These are phyloP conservation scores for Saturnispora quitensis DNA, from an alignment of 805 yeast species.

Conservation along the genomic window DNA sequence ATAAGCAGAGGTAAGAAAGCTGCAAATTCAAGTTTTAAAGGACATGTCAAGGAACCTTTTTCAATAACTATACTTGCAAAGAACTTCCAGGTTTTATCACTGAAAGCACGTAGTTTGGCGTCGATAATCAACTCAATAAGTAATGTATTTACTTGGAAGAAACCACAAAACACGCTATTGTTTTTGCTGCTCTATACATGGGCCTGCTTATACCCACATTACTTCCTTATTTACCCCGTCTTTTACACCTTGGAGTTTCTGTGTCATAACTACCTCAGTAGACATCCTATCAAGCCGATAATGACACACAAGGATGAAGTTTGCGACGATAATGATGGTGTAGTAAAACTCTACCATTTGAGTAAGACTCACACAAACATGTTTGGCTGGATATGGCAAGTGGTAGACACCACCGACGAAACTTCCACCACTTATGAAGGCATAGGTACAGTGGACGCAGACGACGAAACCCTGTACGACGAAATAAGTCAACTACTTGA, in stretches of 20 bases:
- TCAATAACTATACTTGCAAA: slow-evolving; percentile 48
- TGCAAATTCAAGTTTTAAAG: background rate
- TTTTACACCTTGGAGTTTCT: slow-evolving; percentile 47
- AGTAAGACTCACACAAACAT: slow-evolving; percentile 8
- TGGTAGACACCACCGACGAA: slow-evolving; percentile 11
- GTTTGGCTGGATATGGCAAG: slow-evolving; percentile 13
- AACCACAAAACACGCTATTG: slow-evolving; percentile 60
- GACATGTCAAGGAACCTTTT: slow-evolving; percentile 20
- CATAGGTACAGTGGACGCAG: background rate
- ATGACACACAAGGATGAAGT: slow-evolving; percentile 29
- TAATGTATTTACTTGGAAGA: slow-evolving; percentile 49
- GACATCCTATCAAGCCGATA: slow-evolving; percentile 50
- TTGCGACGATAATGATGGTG: slow-evolving; percentile 2
- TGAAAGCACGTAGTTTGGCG: slow-evolving; percentile 44
- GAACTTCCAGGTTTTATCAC: slow-evolving; percentile 50
- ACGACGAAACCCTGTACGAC: background rate
- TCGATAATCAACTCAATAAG: background rate
- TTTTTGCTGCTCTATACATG: slow-evolving; percentile 52
- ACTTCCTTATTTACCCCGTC: slow-evolving; percentile 56
- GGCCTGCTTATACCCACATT: slow-evolving; percentile 62
- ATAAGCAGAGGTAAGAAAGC: background rate
- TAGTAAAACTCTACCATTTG: slow-evolving; percentile 4
- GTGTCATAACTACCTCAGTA: slow-evolving; percentile 58
- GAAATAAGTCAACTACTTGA: slow-evolving; percentile 8
- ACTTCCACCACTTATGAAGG: background rate